phyloP scores from a whole-genome alignment of 495 filamentous ascomycete genomes.

The Neurospora sp. region DNA sequence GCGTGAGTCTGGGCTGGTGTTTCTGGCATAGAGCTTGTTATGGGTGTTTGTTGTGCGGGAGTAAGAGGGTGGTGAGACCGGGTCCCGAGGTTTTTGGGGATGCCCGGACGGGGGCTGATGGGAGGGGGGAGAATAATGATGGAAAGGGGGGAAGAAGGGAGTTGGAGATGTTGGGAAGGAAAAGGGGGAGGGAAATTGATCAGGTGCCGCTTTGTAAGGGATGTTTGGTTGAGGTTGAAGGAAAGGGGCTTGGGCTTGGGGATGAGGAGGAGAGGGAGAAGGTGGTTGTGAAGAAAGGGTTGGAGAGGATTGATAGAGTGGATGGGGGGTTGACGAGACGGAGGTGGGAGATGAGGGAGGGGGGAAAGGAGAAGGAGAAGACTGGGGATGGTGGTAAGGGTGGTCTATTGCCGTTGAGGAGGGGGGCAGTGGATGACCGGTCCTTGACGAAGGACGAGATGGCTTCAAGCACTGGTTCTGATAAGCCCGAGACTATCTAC shows the following conservation, averaged over 20 bases:
- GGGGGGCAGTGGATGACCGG: not conserved
- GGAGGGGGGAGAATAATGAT: not conserved
- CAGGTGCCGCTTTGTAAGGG: constrained; percentile 27
- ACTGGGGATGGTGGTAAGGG: not conserved
- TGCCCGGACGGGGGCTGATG: not conserved
- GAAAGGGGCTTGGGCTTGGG: not conserved
- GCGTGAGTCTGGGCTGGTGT: constrained; percentile 38
- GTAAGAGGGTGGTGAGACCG: constrained; percentile 6
- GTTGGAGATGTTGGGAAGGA: not conserved
- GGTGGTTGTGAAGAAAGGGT: constrained; percentile 12
- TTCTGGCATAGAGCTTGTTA: constrained; percentile 41
- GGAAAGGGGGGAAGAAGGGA: not conserved
- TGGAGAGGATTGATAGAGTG: constrained; percentile 14
- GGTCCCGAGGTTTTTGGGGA: constrained; percentile 7
- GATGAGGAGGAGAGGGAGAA: not conserved
- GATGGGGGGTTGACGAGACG: constrained; percentile 18
- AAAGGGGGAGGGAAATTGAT: constrained; percentile 18
- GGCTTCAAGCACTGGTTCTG: not conserved
- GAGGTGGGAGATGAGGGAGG: constrained; percentile 18
- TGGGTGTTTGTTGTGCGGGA: constrained; percentile 36
- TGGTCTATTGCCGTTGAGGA: not conserved
- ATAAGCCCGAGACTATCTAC: constrained; percentile 20
- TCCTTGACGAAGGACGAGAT: not conserved
- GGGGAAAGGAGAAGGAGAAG: constrained; percentile 2
- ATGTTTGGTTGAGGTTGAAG: constrained; percentile 19